Conservation (phyloP, 768 basidiomycete genomes). For the Phylloporus sp. region DNA sequence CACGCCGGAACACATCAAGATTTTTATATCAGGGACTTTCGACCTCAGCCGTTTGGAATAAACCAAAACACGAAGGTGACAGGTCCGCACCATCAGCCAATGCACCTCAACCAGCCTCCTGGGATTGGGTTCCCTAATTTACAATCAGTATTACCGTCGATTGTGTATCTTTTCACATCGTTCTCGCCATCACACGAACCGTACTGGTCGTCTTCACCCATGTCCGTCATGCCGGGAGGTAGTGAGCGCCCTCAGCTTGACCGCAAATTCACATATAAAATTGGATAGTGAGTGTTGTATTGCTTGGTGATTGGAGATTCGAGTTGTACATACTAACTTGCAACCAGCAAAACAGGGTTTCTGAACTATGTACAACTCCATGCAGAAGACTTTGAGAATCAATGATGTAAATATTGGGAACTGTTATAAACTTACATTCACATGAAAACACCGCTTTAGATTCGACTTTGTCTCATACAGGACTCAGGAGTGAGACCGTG, state of each 20-base stretch:
- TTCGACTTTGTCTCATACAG: not conserved
- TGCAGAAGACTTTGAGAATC: conserved; percentile 33
- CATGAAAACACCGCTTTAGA: not conserved
- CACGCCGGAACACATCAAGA: conserved; percentile 39
- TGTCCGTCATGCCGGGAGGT: conserved; percentile 18
- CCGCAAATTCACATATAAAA: conserved; percentile 27
- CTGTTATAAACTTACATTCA: not conserved
- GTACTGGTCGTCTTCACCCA: conserved; percentile 38
- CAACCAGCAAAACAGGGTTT: conserved; percentile 33
- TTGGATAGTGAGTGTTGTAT: conserved; percentile 27
- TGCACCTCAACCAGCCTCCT: conserved; percentile 14
- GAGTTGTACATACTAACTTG: conserved; percentile 1
- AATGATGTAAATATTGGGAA: not conserved
- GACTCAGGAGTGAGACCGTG: not conserved
- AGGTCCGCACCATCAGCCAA: conserved; percentile 9
- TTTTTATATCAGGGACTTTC: conserved; percentile 37
- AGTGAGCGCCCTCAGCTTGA: conserved; percentile 17
- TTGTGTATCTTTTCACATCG: conserved; percentile 44
- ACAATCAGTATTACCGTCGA: conserved; percentile 30
- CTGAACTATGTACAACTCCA: conserved; percentile 38
- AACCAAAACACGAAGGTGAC: conserved; percentile 4
- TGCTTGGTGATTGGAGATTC: not conserved
- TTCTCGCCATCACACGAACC: conserved; percentile 30
- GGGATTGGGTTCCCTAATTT: conserved; percentile 11
- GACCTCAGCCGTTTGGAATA: conserved; percentile 17